Base-by-base conservation (phyloP, 2,329 filamentous ascomycete genomes). In the Neoscytalidium dimidiatum region DNA sequence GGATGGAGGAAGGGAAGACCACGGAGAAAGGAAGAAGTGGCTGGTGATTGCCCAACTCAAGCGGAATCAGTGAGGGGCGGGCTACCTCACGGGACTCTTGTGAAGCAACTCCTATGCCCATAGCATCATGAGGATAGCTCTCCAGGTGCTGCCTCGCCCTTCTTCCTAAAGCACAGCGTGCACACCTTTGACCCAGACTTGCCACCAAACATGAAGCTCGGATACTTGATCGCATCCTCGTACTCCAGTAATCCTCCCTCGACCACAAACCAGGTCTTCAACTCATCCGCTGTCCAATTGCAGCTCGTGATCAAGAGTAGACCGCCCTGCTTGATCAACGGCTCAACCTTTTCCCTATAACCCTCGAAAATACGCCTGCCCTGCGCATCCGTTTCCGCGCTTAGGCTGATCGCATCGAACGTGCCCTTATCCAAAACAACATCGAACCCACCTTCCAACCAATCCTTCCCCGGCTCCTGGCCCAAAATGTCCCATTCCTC, bases 341-440 rank as follows among this genome's bases (percentile, higher is more conserved):
- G 79, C 67, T 89, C 81, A 33, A 94, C 88, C 61, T 87, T 86
- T 52, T 84, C 83, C 53, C 86, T 85, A 79, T 99, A 99, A 3
- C 84, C 84, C 75, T 96, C 92, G 74, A 88, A 91, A 13, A 91
- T 82, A 62, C 90, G 85, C 41, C 86, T 80, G 0, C 85, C 88
- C 14, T 77, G 74, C 13, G 68, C 73, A 61, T 79, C 79, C n/a
- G 71, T 74, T 69, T 88, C 87, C 64, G 83, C 83, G 62, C 84
- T 86, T n/a, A 98, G 81, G 57, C 89, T 93, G 35, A 99, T 90
- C 11, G 95, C 95, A 81, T 99, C 95, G 76, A 98, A 99, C 0
- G 95, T 99, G 49, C 95, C 95, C 80, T 99, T 99, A 79, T 99
- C 95, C n/a, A 97, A 85, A 0, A 97, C 90, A 0, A 97, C 87